Base-by-base conservation (phyloP, 1,284 basidiomycete genomes). In the Tilletiopsis washingtonensis region DNA sequence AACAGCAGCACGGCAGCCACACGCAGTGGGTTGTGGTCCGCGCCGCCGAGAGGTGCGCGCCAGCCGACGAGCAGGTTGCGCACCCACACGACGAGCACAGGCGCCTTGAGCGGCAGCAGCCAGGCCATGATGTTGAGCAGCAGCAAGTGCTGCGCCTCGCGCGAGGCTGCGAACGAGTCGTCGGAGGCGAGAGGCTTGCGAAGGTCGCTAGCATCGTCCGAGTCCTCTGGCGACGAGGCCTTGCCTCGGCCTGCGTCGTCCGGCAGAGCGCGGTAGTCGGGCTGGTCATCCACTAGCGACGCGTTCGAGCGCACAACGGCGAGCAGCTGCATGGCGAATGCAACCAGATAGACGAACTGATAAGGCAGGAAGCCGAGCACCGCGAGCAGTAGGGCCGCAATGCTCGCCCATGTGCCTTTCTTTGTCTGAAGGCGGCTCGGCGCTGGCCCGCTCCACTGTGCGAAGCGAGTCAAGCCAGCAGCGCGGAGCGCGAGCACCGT, bases 51-150 rank as follows among this genome's bases (percentile, higher is more conserved):
- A 0, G 74, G 71, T 6, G 49, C 60, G 39, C 67, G 52, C 70
- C 71, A 61, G 38, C 75, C 68, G 21, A 69, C 70, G 5, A 65
- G 49, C 19, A 76, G 54, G 45, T 90, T 93, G 47, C 90, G 82
- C 1, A 84, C 84, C 91, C 91, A 98, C 0, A 94, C 89, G 0
- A 82, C 82, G 17, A 97, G 77, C 5, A 86, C 83, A 0, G 89
- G 84, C 0, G 82, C 84, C 5, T 81, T 81, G 44, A 90, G 77
- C 0, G 91, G 91, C 0, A 93, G 75, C 1, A 94, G 77, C 79
- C 83, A 84, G 9, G 86, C 83, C 79, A 91, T 82, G n/a, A 90
- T 75, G 40, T 91, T 74, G 9, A 93, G 73, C 0, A 86, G 41
- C 57, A 86, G 70, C 27, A 73, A 50, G 39, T 74, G 65, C 40